These are phyloP conservation scores for Scutellaria baicalensis DNA, from an alignment of 257 asterid genomes.

Conservation along the genomic window DNA sequence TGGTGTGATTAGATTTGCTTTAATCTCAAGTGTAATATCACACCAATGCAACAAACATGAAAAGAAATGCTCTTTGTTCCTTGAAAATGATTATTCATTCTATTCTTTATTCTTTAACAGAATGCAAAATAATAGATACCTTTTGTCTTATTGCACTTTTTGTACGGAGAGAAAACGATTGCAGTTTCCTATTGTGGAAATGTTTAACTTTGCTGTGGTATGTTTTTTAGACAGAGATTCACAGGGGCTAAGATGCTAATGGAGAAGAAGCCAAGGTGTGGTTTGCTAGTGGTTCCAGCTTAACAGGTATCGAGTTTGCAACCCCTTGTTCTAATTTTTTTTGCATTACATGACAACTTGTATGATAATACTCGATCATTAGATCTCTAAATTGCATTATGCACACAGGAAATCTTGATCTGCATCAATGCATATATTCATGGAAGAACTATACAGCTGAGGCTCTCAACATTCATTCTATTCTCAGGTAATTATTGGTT, in stretches of 20 bases:
- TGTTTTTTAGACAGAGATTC: not conserved
- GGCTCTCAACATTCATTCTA: not conserved
- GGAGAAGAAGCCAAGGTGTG: not conserved
- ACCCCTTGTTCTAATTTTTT: too few relatives aligned
- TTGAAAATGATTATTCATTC: not conserved
- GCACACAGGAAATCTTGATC: not conserved
- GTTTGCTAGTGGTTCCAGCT: not conserved
- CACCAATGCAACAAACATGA: not conserved
- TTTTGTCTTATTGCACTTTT: not conserved
- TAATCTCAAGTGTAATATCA: not conserved
- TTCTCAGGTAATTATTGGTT: not conserved
- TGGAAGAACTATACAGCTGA: not conserved
- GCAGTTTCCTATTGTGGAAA: not conserved
- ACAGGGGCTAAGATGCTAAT: not conserved
- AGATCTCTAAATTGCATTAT: not conserved
- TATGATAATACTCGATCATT: not conserved
- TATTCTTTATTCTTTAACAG: not conserved
- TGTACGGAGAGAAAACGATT: not conserved
- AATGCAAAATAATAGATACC: not conserved
- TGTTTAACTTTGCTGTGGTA: not conserved
- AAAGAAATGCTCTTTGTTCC: not conserved
- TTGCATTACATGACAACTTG: not conserved
- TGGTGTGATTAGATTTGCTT: not conserved
- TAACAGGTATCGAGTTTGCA: not conserved
- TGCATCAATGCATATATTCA: not conserved